A percentile compares a stretch with the other conserved stretches of the same genome.
phyloP scores from a whole-genome alignment of 768 basidiomycete genomes.

The Gymnopilus dilepis region DNA sequence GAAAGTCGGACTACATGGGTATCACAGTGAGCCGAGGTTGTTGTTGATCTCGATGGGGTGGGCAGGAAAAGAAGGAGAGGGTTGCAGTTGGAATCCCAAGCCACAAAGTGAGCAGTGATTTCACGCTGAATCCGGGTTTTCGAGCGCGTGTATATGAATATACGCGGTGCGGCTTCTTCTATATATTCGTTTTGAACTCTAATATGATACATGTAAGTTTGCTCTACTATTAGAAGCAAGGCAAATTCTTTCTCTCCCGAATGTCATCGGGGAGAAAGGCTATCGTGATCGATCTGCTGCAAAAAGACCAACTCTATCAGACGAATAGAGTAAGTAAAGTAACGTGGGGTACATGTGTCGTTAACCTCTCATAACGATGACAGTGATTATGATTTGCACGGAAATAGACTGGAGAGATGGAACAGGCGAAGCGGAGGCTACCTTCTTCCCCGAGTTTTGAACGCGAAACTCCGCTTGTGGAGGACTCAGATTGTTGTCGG shows the following conservation, averaged over 20 bases:
- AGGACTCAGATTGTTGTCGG: neutral
- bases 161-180: neutral
- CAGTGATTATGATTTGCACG: neutral
- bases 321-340: neutral
- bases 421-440: neutral
- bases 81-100: neutral
- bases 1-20: neutral
- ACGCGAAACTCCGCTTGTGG: neutral
- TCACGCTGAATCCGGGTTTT: neutral
- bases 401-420: neutral
- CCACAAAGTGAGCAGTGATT: neutral
- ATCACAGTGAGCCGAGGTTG: neutral
- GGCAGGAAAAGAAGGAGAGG: neutral
- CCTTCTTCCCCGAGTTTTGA: neutral
- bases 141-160: neutral
- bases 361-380: neutral
- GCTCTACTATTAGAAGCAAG: no score
- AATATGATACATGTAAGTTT: no score
- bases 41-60: neutral
- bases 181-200: no score
- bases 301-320: slow-evolving; percentile 12
- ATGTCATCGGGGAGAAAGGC: slow-evolving; percentile 4
- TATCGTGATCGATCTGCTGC: slow-evolving; percentile 13
- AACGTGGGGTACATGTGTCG: neutral
- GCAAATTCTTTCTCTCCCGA: neutral